A percentile compares a stretch with the other conserved stretches of the same genome.
These are phyloP conservation scores for Venturia oleaginea DNA, from an alignment of 2,329 filamentous ascomycete genomes.

Conservation along the genomic window DNA sequence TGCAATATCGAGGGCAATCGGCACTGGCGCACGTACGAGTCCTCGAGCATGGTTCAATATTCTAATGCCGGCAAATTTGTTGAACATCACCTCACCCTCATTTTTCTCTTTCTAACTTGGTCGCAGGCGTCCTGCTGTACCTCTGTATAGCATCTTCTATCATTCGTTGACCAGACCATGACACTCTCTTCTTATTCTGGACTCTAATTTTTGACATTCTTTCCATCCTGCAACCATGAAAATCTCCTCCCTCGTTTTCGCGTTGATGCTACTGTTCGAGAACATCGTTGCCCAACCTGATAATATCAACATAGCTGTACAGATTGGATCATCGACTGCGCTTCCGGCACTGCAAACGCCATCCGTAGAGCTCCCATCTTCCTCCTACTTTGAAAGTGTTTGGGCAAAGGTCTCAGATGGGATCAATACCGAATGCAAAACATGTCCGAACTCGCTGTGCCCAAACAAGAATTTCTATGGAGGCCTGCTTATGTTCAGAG, in stretches of 20 bases:
- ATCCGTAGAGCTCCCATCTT: background rate
- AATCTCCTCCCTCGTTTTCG: background rate
- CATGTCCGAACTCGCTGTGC: slow-evolving; percentile 5
- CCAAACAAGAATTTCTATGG: slow-evolving; percentile 8
- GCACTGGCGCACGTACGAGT: background rate
- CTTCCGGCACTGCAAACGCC: background rate
- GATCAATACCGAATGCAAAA: slow-evolving; percentile 10
- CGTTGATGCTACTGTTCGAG: background rate
- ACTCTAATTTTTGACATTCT: background rate
- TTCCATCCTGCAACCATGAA: background rate
- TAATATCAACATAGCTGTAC: background rate
- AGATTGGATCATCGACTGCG: background rate
- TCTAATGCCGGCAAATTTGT: background rate
- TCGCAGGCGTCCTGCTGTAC: background rate
- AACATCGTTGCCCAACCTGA: background rate
- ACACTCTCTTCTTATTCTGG: background rate
- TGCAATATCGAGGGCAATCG: slow-evolving; percentile 3
- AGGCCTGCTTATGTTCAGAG: slow-evolving; percentile 1
- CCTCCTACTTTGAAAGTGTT: background rate
- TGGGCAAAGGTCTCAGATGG: slow-evolving; percentile 3
- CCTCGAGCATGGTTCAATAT: background rate
- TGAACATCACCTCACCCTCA: background rate
- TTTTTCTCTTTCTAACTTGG: background rate
- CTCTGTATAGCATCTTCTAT: no score
- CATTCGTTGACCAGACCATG: background rate